A percentile compares a stretch with the other conserved stretches of the same genome.
Conservation (phyloP, 192 early-diverging fungal species). For the Powellomyces hirtus region DNA sequence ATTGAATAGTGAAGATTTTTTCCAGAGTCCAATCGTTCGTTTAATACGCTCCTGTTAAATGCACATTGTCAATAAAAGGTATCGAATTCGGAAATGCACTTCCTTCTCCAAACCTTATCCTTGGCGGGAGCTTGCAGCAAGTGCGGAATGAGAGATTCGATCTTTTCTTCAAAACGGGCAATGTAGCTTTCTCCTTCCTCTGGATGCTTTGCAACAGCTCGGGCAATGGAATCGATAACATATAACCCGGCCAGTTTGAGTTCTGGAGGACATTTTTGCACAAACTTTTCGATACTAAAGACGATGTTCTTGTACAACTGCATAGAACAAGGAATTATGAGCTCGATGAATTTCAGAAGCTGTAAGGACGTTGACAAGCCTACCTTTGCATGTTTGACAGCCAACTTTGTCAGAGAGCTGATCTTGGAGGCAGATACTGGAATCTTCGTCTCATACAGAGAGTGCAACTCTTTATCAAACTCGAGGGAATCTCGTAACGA, state of each 20-base stretch:
- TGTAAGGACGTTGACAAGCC: no score
- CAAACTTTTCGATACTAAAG: conserved; percentile 45
- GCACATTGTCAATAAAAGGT: no score
- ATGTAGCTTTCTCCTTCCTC: conserved; percentile 35
- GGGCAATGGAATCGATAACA: conserved; percentile 49
- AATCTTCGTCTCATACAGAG: conserved; percentile 38
- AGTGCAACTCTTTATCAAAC: conserved; percentile 54
- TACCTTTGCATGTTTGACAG: conserved; percentile 46
- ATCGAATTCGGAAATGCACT: background rate
- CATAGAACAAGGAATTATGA: background rate
- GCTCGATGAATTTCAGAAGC: background rate
- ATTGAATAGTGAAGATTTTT: conserved; percentile 37
- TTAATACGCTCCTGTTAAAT: conserved; percentile 56
- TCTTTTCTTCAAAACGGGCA: conserved; percentile 48
- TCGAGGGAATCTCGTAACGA: conserved; percentile 28
- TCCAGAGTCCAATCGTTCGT: conserved; percentile 48
- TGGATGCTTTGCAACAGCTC: conserved; percentile 36
- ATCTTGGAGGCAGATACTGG: conserved; percentile 56
- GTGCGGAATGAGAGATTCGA: conserved; percentile 40
- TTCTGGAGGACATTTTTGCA: conserved; percentile 46
- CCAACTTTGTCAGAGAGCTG: conserved; percentile 45
- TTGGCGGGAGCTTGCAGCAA: conserved; percentile 41
- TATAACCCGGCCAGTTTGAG: conserved; percentile 52
- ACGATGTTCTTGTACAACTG: conserved; percentile 49
- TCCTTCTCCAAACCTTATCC: conserved; percentile 40